phyloP scores from a whole-genome alignment of 495 filamentous ascomycete genomes.

The Trichoderma reesei region DNA sequence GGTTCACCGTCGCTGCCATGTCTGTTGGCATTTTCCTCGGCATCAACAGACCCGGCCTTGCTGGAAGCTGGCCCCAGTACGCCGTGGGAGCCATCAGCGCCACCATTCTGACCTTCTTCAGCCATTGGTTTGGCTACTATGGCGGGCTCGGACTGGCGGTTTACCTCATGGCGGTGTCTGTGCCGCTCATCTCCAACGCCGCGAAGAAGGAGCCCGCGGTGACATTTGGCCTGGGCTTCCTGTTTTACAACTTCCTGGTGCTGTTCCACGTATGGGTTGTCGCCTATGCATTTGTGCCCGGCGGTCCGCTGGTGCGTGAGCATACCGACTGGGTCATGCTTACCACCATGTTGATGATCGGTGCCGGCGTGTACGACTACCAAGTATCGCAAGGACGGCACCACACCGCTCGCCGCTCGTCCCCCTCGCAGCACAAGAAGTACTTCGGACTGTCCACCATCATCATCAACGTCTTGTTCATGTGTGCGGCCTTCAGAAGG shows the following conservation, averaged over 20 bases:
- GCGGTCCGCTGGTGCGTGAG: conserved; percentile 85
- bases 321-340: conserved; percentile 93
- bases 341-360: conserved; percentile 73
- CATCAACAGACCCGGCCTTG: conserved; percentile 58
- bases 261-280: conserved; percentile 98
- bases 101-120: conserved; percentile 65
- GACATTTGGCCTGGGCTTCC: conserved; percentile 78
- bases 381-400: conserved; percentile 25
- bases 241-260: conserved; percentile 83
- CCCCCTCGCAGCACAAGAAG: conserved; percentile 32
- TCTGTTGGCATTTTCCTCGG: conserved; percentile 69
- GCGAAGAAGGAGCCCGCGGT: conserved; percentile 62
- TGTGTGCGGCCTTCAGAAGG: conserved; percentile 77
- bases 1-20: conserved; percentile 77
- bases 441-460: conserved; percentile 44
- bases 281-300: conserved; percentile 98
- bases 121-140: conserved; percentile 84
- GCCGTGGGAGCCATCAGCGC: conserved; percentile 71
- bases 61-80: conserved; percentile 71
- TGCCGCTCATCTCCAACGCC: conserved; percentile 65
- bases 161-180: conserved; percentile 74
- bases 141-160: conserved; percentile 66
- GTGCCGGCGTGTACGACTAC: conserved; percentile 73
- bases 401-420: conserved; percentile 15
- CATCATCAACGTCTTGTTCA: conserved; percentile 65